Conservation (phyloP, 768 basidiomycete genomes). For the Neoboletus magnificus region DNA sequence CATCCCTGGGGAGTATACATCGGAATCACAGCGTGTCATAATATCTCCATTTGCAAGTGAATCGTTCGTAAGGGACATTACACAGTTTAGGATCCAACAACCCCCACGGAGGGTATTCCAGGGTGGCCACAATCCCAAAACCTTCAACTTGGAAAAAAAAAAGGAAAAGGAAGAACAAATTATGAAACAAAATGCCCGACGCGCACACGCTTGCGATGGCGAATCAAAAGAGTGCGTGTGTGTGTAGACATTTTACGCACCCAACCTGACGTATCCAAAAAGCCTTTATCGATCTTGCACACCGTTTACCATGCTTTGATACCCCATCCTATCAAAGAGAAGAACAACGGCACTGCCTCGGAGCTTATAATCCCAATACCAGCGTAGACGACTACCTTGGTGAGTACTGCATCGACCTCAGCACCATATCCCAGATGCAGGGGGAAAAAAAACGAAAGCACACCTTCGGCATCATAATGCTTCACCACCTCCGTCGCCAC, state of each 20-base stretch:
- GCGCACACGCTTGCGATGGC: neutral
- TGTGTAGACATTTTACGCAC: neutral
- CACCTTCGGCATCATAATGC: slow-evolving; percentile 87
- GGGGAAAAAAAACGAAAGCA: slow-evolving; percentile 24
- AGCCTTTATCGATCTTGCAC: neutral
- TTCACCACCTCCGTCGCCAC: slow-evolving; percentile 38
- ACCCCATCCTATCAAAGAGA: slow-evolving; percentile 69
- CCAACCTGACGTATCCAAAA: too few species aligned
- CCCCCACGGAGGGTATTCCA: neutral
- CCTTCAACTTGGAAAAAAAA: too few species aligned
- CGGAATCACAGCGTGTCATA: too few species aligned
- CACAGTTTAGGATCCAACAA: neutral
- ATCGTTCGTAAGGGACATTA: neutral
- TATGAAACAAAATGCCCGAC: too few species aligned
- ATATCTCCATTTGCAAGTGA: neutral
- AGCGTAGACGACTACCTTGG: slow-evolving; percentile 86
- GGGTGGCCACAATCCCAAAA: neutral
- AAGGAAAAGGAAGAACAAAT: too few species aligned
- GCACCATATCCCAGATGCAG: neutral
- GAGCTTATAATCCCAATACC: slow-evolving; percentile 75
- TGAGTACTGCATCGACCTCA: slow-evolving; percentile 55
- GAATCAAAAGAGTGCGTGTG: too few species aligned
- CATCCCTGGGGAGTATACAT: too few species aligned
- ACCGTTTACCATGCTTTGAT: slow-evolving; percentile 37
- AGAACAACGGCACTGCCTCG: slow-evolving; percentile 62